A percentile compares a stretch with the other conserved stretches of the same genome.
phyloP scores from a whole-genome alignment of 768 basidiomycete species.

The Lentinula edodes region DNA sequence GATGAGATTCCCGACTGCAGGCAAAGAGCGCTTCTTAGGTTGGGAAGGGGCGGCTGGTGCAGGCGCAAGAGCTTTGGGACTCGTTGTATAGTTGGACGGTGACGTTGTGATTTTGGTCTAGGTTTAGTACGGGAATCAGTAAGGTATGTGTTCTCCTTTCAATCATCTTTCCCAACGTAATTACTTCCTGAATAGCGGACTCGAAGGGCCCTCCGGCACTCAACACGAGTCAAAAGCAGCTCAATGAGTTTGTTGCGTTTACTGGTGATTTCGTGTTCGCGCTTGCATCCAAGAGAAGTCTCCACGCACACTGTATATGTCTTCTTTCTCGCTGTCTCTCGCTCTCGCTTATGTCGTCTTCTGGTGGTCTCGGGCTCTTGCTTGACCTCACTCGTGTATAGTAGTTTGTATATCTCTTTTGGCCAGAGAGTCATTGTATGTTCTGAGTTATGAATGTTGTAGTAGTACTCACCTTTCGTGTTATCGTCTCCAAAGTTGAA shows the following conservation, averaged over 20 bases:
- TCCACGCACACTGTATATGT: too few species aligned
- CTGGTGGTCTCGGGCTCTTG: too few species aligned
- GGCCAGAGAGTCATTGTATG: background rate
- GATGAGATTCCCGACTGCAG: background rate
- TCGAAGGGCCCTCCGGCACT: too few species aligned
- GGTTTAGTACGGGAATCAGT: background rate
- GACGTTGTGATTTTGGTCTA: background rate
- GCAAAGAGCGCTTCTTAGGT: slow-evolving; percentile 59
- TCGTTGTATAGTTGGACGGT: slow-evolving; percentile 18
- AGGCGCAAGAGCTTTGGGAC: slow-evolving; percentile 78
- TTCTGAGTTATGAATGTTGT: background rate
- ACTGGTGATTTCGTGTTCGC: too few species aligned
- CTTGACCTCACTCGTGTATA: too few species aligned
- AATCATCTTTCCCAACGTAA: background rate
- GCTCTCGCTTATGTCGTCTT: too few species aligned
- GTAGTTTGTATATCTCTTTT: background rate
- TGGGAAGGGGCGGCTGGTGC: slow-evolving; percentile 79
- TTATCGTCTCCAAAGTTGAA: too few species aligned
- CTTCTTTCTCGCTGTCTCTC: too few species aligned
- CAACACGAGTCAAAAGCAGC: too few species aligned
- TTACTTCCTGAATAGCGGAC: too few species aligned
- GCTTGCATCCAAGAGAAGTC: too few species aligned
- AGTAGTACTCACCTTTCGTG: background rate
- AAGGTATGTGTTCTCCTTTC: background rate
- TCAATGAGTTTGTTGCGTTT: too few species aligned